Base-by-base conservation (phyloP, 192 early-diverging fungal genomes). In the Linnemannia exigua region DNA sequence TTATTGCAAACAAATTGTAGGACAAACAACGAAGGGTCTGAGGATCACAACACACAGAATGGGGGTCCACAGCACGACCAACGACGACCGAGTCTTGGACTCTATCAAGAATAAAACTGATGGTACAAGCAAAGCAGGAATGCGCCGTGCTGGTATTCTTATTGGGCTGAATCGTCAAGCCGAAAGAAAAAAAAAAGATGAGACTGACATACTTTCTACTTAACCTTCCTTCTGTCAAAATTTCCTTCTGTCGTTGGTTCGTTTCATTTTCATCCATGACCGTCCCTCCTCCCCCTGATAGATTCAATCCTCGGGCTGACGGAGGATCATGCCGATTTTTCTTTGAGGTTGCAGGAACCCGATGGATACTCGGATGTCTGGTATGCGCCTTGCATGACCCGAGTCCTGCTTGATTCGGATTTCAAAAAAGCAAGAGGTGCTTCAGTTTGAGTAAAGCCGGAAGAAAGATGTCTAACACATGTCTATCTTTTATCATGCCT, bases 221-320 rank as follows among this genome's bases (percentile, higher is more conserved):
- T 72, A 35, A 38, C 58, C 37, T 72, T 16, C n/a, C 28, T 11
- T 52, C 16, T 9, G 37, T 12, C 37, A 5, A 70, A 16, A 1
- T 44, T 54, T 76, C 7, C 48, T 48, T 15, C 31, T 74, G 37
- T 25, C n/a, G 16, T 75, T 58, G 16, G n/a, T 35, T 46, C 31
- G 38, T 19, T 50, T 31, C 46, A 17, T 74, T 25, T 35, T 20
- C 35, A 19, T 11, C 38, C 58, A 47, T 19, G 20, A 20, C 25
- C 74, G n/a, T n/a, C 20, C 25, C 51, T 6, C 44, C 35, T 37
- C 36, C 20, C 22, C 20, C 58, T 46, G 22, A 63, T 92, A 96
- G 97, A 95, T 17, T 97, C 97, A 36, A 86, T 98, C 75, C 96
- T 97, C 90, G 94, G 97, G 37, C 97, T 97, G 97, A 91, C 92